Base-by-base conservation (phyloP, 768 basidiomycete species). In the Amanita jacksonii region DNA sequence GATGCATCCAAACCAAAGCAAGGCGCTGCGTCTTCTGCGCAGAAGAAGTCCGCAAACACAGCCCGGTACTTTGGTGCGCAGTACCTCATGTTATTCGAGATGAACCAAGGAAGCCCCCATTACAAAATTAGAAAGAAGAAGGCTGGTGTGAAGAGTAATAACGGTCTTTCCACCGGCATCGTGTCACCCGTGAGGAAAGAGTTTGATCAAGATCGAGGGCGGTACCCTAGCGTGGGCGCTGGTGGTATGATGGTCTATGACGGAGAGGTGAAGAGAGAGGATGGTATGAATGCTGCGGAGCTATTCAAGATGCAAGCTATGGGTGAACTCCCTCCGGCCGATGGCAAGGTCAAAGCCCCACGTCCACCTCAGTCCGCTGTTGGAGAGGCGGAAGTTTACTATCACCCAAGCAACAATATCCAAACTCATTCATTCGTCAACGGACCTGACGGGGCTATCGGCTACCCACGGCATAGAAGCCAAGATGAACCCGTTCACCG, bases 61-160 rank as follows among this genome's bases (percentile, higher is more conserved):
- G 23, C 13, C 27, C 44, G 36, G 20, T 31, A 45, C 37, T 45
- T 45, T 73, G 81, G 46, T 71, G 77, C 64, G 16, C 64, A 77
- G 12, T 75, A 83, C 62, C 76, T 81, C 59, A 72, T 70, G 20
- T 73, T 76, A 59, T 73, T 85, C 57, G 76, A 82, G n/a, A 65
- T 89, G 36, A 82, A 89, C 41, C 84, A 87, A 58, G 90, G 90
- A 10, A 82, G 77, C 49, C 83, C 89, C 4, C 76, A 78, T 3
- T 96, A 96, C 69, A 96, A 96, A 64, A 83, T 86, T 55, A 73
- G 92, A 20, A 74, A 84, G 51, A 88, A 88, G 69, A 88, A 85
- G 59, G 70, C 71, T 25, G 44, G 44, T 13, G 59, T 64, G 24
- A 76, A 74, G 46, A 49, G 53, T 15, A 52, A 49, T 45, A 54